Base-by-base conservation (phyloP, 441 rosid species). In the Erodium trifolium region DNA sequence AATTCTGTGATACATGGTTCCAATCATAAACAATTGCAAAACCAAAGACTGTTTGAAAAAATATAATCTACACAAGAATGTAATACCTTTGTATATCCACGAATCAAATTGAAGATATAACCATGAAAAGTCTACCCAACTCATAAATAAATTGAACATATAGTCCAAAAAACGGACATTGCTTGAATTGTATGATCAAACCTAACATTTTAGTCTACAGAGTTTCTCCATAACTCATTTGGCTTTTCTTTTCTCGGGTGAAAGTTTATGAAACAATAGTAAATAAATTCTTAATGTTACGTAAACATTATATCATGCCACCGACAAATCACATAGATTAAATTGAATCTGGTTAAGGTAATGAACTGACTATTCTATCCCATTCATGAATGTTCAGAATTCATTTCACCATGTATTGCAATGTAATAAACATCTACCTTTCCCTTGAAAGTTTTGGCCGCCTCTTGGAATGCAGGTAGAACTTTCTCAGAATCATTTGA, bases 391-490 rank as follows among this genome's bases (percentile, higher is more conserved):
- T 17, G 27, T 17, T 59, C 27, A 23, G 17, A 19, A 59, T 59
- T 31, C 3, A 4, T 51, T 3, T 3, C 59, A 10, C 41, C 64
- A 57, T 14, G 8, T 11, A 43, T 11, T 31, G 19, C 37, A 18
- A 6, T 55, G 39, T 18, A 35, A 55, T 35, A 35, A 19, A 34
- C 14, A 73, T 60, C 66, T 87, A 92, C 99, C 90, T 94, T 92
- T 78, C 97, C 99, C 78, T 94, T 90, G 76, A 94, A 92, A 67
- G 74, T 60, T 79, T 90, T 92, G 11, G 99, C 94, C 68, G 91
- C 90, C 69, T 88, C 98, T 78, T 88, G 79, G 76, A 92, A 92
- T 62, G 76, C 51, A 5, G 87, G 82, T 69, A 88, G 63, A 82
- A 82, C 76, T 72, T 84, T 92, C 73, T 83, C 87, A 1, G 98